A percentile compares a stretch with the other conserved stretches of the same genome.
Conservation (phyloP, 176 grass and related monocot species). For the Dendrocalamus sinicus region DNA sequence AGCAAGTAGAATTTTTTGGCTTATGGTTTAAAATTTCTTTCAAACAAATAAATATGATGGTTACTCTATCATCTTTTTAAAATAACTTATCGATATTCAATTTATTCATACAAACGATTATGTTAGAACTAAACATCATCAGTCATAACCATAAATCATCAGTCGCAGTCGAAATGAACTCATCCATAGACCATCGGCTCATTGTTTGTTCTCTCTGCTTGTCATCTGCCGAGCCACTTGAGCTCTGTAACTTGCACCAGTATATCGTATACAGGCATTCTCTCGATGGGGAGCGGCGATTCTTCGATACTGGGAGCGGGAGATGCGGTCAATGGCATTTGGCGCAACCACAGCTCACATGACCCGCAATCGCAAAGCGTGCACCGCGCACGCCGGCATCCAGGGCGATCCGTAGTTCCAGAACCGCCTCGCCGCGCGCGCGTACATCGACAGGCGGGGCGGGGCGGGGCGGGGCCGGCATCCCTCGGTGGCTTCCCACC, state of each 20-base stretch:
- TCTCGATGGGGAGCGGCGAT: neutral
- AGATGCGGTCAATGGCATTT: neutral
- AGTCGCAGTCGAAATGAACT: too few species aligned
- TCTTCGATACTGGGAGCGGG: neutral
- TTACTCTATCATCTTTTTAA: too few species aligned
- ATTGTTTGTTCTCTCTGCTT: neutral
- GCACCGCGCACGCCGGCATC: neutral
- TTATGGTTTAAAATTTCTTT: too few species aligned
- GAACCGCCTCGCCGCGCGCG: neutral
- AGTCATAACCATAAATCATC: too few species aligned
- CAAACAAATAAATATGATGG: too few species aligned
- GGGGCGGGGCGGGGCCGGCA: neutral
- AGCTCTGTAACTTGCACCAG: neutral
- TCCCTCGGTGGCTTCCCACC: neutral
- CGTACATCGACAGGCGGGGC: slow-evolving; percentile 2
- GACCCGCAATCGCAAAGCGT: too few species aligned
- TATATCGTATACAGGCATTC: too few species aligned
- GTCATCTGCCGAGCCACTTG: neutral
- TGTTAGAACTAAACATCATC: too few species aligned
- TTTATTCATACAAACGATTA: too few species aligned
- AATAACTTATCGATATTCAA: too few species aligned
- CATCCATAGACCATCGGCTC: too few species aligned
- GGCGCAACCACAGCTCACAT: neutral
- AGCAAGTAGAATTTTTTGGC: too few species aligned
- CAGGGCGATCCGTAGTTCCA: neutral